These are phyloP conservation scores for Exophiala phaeomuriformis DNA, from an alignment of 2,329 filamentous ascomycete genomes.

Conservation along the genomic window DNA sequence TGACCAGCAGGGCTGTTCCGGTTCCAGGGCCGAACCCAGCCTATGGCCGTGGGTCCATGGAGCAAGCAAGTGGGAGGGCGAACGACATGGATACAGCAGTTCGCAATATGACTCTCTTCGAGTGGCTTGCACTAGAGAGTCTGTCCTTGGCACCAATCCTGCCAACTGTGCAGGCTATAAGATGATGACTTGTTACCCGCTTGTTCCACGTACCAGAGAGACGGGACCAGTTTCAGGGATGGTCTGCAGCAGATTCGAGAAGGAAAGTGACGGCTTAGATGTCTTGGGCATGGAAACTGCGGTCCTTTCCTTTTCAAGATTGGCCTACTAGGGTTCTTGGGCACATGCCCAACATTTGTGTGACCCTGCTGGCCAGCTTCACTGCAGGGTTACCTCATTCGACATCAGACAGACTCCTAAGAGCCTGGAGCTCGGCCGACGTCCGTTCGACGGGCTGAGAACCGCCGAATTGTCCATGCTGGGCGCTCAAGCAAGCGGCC, in stretches of 20 bases:
- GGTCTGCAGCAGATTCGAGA: neutral
- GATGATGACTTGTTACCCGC: neutral
- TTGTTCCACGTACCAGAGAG: neutral
- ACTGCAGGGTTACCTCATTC: neutral
- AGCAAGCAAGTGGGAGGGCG: neutral
- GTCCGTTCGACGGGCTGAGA: neutral
- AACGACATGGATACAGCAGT: neutral
- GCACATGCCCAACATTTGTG: neutral
- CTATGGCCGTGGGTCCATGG: neutral
- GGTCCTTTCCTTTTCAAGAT: neutral
- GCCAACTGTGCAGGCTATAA: neutral
- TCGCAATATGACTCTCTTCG: neutral
- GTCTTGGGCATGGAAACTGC: neutral
- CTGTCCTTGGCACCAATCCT: neutral
- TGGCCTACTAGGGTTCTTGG: neutral
- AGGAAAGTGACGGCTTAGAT: neutral
- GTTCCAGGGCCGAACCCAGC: neutral
- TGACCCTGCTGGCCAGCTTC: neutral
- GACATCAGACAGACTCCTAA: neutral
- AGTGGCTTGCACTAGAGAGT: neutral
- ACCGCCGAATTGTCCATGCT: neutral
- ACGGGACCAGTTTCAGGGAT: neutral
- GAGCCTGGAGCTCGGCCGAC: too few species aligned
- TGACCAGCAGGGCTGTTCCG: neutral
- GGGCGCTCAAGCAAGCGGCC: neutral